Conservation (phyloP, 164 flowering plant genomes). For the Berberis vulgaris region DNA sequence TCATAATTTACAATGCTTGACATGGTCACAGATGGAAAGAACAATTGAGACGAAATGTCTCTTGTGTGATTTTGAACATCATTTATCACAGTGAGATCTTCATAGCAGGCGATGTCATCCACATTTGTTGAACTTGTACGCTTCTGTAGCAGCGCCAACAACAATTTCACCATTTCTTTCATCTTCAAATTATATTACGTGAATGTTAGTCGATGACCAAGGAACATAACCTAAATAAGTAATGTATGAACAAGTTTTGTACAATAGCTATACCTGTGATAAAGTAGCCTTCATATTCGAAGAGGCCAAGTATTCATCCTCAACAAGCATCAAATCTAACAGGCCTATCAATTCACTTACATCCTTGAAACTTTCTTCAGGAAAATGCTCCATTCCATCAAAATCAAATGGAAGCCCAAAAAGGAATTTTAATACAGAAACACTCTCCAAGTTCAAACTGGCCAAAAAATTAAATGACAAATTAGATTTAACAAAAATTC, state of each 20-base stretch:
- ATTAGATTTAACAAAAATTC: constrained; percentile 3
- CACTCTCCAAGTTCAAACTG: constrained; percentile 50
- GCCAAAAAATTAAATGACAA: constrained; percentile 4
- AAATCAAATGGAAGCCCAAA: constrained; percentile 54
- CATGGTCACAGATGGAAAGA: constrained; percentile 14
- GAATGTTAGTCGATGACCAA: not conserved
- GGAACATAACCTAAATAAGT: not conserved
- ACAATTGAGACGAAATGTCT: not conserved
- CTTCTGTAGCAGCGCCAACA: constrained; percentile 47
- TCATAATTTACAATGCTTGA: constrained; percentile 11
- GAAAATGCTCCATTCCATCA: constrained; percentile 20
- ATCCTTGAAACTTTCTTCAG: constrained; percentile 45
- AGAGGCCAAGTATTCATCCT: constrained; percentile 20
- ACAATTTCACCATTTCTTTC: constrained; percentile 33
- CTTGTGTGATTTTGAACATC: constrained; percentile 13
- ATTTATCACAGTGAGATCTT: constrained; percentile 12
- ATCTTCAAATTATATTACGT: constrained; percentile 29
- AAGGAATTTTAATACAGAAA: constrained; percentile 47
- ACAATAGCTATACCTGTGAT: constrained; percentile 32
- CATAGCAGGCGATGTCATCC: constrained; percentile 26
- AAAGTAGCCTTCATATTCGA: constrained; percentile 18
- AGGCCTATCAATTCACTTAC: constrained; percentile 33
- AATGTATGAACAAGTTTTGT: not conserved
- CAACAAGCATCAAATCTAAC: constrained; percentile 27
- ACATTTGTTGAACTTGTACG: constrained; percentile 26